Evolutionary conservation across 345 rosid species (phyloP).

Genomic region (Leavenworthia alabamica): DNA sequence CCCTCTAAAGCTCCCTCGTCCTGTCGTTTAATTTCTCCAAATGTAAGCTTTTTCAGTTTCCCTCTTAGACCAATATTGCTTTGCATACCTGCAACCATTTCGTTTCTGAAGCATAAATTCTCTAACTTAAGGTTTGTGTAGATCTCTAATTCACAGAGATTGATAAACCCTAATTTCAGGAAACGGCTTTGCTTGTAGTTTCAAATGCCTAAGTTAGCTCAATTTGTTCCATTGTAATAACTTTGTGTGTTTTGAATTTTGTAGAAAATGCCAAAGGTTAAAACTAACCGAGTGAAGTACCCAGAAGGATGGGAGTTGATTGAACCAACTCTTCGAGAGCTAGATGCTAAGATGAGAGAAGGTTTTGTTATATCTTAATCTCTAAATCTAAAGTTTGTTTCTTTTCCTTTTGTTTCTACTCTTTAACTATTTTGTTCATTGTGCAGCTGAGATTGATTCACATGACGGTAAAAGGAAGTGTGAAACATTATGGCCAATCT

Average conservation of each 20-base stretch:
- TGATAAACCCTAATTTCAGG: not conserved
- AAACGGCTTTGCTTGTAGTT: not conserved
- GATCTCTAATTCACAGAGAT: not conserved
- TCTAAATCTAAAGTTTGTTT: not conserved
- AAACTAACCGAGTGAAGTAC: constrained; percentile 54
- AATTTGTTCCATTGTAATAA: not conserved
- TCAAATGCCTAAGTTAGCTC: not conserved
- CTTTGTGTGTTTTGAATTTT: not conserved
- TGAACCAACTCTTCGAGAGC: constrained; percentile 65
- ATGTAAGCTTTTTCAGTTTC: constrained; percentile 5
- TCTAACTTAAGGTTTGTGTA: not conserved
- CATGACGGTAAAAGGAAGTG: constrained; percentile 83
- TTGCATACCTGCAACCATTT: not conserved
- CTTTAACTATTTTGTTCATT: not conserved
- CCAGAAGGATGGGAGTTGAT: constrained; percentile 84
- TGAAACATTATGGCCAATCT: constrained; percentile 72
- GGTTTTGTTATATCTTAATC: too few relatives aligned
- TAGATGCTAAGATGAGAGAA: constrained; percentile 76
- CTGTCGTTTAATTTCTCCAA: not conserved
- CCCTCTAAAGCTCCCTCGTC: not conserved
- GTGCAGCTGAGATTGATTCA: constrained; percentile 67
- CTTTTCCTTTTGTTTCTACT: not conserved
- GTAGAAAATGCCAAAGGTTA: constrained; percentile 63
- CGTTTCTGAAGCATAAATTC: not conserved
- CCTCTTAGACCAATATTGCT: not conserved